Base-by-base conservation (phyloP, 2,329 filamentous ascomycete genomes). In the Aspergillus amoenus region DNA sequence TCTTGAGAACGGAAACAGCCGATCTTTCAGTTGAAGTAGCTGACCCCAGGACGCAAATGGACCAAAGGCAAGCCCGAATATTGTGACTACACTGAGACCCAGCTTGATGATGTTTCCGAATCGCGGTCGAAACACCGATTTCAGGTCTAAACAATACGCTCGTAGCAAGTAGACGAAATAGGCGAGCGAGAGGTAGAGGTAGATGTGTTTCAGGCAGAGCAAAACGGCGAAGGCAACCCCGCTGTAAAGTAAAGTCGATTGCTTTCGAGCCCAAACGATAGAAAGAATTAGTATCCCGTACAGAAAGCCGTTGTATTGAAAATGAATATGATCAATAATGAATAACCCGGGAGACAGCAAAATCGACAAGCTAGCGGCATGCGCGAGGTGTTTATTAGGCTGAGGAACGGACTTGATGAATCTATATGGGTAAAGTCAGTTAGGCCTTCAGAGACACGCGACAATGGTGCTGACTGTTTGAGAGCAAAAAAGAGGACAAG, bases 261-360 rank as follows among this genome's bases (percentile, higher is more conserved):
- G 85, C 66, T 88, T 85, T 50, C 91, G 87, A 6, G 92, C 91
- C 58, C 95, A 78, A 2, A 95, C 89, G 47, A 99, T 82, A 2
- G 94, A 97, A 53, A 93, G 81, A 39, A 97, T 84, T 50, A 99
- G 80, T 43, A 97, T 79, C 39, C 94, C 94, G 72, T 97, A 99
- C 76, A 99, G 86, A 76, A 93, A 92, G 41, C 94, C 93, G 78
- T 99, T 99, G 79, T 99, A 99, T 79, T 99, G 94, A 74, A 99
- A 99, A 74, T 97, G 93, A 63, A 97, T 93, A 73, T 99, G 94
- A 70, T 99, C 94, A 73, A 99, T 97, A 71, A 99, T 95, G 59
- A 99, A 81, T 37, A 99, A 84, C 2, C 93, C 94, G 0, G 94
- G 94, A 0, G 93, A 97, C 12, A 97, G 84, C 3, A 97, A 79